Conservation (phyloP, 768 basidiomycete genomes). For the Terana coerulea region DNA sequence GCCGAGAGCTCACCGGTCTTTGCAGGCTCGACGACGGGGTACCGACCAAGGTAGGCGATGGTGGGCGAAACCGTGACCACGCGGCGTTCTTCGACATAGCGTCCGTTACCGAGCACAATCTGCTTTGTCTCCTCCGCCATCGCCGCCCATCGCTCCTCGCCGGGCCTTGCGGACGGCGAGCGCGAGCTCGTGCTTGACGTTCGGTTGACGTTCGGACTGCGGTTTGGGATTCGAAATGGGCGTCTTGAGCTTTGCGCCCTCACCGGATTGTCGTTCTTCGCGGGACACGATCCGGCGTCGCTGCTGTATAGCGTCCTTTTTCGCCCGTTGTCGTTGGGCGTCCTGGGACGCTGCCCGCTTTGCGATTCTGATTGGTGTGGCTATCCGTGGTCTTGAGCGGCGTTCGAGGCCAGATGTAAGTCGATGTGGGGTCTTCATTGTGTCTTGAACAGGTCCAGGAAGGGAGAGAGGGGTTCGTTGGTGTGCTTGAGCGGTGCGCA, state of each 20-base stretch:
- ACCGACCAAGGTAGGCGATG: slow-evolving; percentile 16
- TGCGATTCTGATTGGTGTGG: not conserved
- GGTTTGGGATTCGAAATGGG: too few species aligned
- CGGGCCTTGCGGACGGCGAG: slow-evolving; percentile 2
- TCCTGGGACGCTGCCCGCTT: slow-evolving; percentile 2
- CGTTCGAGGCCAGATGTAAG: too few species aligned
- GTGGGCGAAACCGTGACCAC: slow-evolving; percentile 18
- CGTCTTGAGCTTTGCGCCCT: too few species aligned
- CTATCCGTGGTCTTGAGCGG: not conserved
- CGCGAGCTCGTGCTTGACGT: not conserved
- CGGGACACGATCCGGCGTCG: too few species aligned
- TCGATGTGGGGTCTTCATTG: too few species aligned
- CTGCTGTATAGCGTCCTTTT: slow-evolving; percentile 4
- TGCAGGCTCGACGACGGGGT: slow-evolving; percentile 11
- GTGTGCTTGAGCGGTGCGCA: not conserved
- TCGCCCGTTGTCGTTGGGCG: slow-evolving; percentile 4
- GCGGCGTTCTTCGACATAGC: slow-evolving; percentile 33
- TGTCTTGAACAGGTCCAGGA: too few species aligned
- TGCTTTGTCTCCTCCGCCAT: slow-evolving; percentile 34
- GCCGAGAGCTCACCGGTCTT: too few species aligned
- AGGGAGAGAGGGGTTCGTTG: not conserved
- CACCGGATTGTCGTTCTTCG: too few species aligned
- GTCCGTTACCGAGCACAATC: slow-evolving; percentile 38
- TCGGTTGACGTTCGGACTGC: too few species aligned
- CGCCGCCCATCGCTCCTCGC: slow-evolving; percentile 27